Base-by-base conservation (phyloP, 2,329 filamentous ascomycete species). In the Phaeoacremonium minimum region DNA sequence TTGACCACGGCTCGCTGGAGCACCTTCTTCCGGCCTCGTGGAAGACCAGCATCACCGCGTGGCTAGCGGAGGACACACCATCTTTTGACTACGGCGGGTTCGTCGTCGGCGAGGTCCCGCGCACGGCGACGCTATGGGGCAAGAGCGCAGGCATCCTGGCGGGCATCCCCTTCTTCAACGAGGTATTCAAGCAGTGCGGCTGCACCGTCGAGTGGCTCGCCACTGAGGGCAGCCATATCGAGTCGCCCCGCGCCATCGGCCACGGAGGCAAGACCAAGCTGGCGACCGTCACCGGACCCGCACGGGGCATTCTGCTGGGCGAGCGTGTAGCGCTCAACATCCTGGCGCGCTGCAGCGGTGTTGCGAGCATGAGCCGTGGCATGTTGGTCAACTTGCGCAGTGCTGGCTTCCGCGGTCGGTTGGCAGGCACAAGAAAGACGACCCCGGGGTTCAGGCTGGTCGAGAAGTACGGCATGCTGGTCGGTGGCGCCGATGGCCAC, bases 21-120 rank as follows among this genome's bases (percentile, higher is more conserved):
- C 80, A 95, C 58, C 78, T 97, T 46, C 80, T 97, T 30, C 90
- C 91, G 0, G 77, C 82, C 15, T 85, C 82, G 45, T 96, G 88
- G 80, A 95, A 91, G 60, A 75, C 81, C 33, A 77, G 83, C 47
- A 79, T 96, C 45, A 77, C 83, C 16, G 67, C 77, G 52, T 98
- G 93, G 93, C 83, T 96, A 12, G 86, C 89, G 53, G 93, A 98
- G 66, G 93, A 98, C 67, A 94, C 89, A 4, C 93, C 93, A 5
- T 93, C 87, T 36, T 91, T 95, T 64, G 93, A 98, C 71, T 96
- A 95, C 60, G 93, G 87, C 53, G 93, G 93, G 42, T 98, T 95
- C 61, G 93, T 98, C 6, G 93, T 98, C 16, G 93, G 93, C 45
- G 78, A 85, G 28, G 66, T 64, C 18, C 61, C 67, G 7, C 76